Evolutionary conservation across 108 stramenopile species (phyloP).

Genomic region (Stephanodiscus minutulus): DNA sequence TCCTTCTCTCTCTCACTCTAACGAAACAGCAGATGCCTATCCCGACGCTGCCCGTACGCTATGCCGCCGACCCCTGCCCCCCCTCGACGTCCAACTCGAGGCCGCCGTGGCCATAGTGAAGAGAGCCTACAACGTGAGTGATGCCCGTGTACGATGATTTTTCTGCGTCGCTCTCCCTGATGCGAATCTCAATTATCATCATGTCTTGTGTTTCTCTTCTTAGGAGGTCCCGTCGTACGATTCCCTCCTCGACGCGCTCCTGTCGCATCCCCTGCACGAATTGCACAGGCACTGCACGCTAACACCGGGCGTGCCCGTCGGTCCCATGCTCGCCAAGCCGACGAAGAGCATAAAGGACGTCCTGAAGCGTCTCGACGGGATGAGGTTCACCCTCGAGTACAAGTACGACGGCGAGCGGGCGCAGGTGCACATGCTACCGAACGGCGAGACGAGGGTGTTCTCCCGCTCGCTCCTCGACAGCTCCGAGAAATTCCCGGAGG

Average conservation of each 20-base stretch:
- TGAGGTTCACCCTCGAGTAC: constrained; percentile 96
- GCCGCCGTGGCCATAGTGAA: constrained; percentile 89
- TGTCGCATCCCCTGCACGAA: constrained; percentile 72
- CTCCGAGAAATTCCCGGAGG: constrained; percentile 96
- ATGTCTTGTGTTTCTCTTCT: no score
- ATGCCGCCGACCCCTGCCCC: constrained; percentile 42
- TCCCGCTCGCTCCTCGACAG: constrained; percentile 94
- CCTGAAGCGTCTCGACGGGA: constrained; percentile 88
- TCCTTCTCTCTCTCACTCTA: constrained; percentile 4
- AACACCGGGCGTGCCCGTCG: constrained; percentile 94
- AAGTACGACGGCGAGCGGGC: constrained; percentile 99
- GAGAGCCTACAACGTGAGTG: constrained; percentile 95
- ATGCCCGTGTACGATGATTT: no score
- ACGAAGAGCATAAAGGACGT: constrained; percentile 93
- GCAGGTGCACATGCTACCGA: constrained; percentile 91
- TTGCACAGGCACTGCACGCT: constrained; percentile 83
- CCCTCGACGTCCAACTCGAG: constrained; percentile 77
- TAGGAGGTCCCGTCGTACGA: constrained; percentile 95
- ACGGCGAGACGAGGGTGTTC: constrained; percentile 91
- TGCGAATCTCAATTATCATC: no score
- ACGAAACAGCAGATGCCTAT: constrained; percentile 34
- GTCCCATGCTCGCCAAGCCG: constrained; percentile 99
- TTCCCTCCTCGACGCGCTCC: constrained; percentile 81
- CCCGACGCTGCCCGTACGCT: constrained; percentile 54
- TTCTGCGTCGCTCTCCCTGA: no score